Evolutionary conservation across 1,284 basidiomycete species (phyloP), one percentile per base, ranked within the genome.

Genomic region (Ganoderma lingzhi): DNA sequence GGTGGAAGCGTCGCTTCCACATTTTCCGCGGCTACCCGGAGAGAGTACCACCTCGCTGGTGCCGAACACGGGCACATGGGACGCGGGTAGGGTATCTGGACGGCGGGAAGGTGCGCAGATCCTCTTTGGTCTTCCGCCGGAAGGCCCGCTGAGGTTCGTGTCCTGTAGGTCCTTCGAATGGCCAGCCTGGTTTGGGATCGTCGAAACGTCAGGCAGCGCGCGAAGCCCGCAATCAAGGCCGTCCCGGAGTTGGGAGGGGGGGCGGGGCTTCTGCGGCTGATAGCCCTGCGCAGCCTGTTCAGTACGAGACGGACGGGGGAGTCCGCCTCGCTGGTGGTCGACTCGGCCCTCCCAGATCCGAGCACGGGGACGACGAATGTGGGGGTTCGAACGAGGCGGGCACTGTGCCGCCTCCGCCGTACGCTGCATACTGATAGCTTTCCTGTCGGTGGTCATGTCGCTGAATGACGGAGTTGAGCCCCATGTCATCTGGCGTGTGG

Each of bases 231-330:
- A 48, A 10, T 5, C 19, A 48, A 9, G 8, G n/a, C 10, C n/a
- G 1, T 12, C 10, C 48, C 10, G 48, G 10, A 12, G 48, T 23
- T 12, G 10, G 23, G 23, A 14, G 48, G 23, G 23, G 35, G 23
- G 23, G 35, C 6, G 53, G 30, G 15, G 6, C 4, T 6, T 28
- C 48, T 51, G 1, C 15, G 14, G 53, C 28, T 17, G 53, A 55
- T 2, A 14, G 30, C 4, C 2, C 4, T 15, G 12, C 6, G 53
- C 53, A 55, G 6, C 14, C 53, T 17, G 53, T 32, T 6, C 28
- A 14, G n/a, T 55, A 17, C 53, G 53, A 56, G 53, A 56, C 53
- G 53, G 53, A 56, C 17, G 30, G 53, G 30, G 53, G 53, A 17
- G 30, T 56, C 6, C 53, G 53, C 30, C 30, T 56, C 14, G 28